Evolutionary conservation across 495 filamentous ascomycete genomes (phyloP).

Genomic region (Aspergillus sparsus): DNA sequence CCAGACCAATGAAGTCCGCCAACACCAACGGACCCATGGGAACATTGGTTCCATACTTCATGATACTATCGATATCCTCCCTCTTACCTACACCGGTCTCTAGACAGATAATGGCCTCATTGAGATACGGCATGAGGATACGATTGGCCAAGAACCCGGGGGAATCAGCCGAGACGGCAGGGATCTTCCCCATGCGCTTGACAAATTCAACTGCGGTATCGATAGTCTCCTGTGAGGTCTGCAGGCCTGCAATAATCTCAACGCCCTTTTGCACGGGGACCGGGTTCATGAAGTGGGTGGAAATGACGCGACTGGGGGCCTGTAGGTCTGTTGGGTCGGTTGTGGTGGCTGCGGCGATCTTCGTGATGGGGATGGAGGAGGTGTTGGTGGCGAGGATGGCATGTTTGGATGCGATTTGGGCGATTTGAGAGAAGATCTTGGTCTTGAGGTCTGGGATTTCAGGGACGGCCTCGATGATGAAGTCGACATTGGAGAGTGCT

Average conservation of each 20-base stretch:
- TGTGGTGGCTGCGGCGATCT: conserved; percentile 84
- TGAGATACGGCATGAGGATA: conserved; percentile 99
- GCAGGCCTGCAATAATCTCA: conserved; percentile 91
- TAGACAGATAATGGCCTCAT: conserved; percentile 95
- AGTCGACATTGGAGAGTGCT: conserved; percentile 82
- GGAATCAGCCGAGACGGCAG: conserved; percentile 81
- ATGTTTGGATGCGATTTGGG: conserved; percentile 79
- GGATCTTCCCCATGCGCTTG: conserved; percentile 88
- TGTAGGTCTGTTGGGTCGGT: conserved; percentile 74
- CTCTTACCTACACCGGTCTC: conserved; percentile 87
- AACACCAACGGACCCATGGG: conserved; percentile 95
- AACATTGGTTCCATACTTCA: conserved; percentile 99
- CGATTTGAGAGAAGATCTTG: conserved; percentile 81
- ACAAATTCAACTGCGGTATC: conserved; percentile 85
- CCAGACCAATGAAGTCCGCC: conserved; percentile 96
- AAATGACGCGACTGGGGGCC: conserved; percentile 83
- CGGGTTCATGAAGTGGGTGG: conserved; percentile 99
- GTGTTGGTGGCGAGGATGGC: conserved; percentile 97
- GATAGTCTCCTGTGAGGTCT: conserved; percentile 80
- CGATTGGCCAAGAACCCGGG: conserved; percentile 96
- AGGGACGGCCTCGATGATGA: conserved; percentile 96
- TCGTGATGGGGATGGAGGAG: conserved; percentile 94
- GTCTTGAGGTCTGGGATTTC: conserved; percentile 88
- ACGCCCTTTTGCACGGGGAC: conserved; percentile 97
- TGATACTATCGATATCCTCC: conserved; percentile 93